Base-by-base conservation (phyloP, 1,284 basidiomycete species). In the Leccinum angustisporum region DNA sequence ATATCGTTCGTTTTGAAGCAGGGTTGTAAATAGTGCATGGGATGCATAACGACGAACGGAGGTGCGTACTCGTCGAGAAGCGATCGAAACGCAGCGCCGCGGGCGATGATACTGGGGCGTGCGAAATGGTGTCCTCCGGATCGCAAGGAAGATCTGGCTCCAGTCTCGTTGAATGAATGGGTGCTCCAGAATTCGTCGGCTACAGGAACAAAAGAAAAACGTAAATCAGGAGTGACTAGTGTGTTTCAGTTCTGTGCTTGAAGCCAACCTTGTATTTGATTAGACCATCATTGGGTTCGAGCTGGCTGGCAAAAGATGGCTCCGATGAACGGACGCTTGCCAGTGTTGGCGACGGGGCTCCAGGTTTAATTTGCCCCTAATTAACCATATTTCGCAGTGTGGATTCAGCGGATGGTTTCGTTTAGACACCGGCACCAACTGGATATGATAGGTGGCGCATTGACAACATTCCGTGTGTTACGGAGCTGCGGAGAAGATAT, bases 271-370 rank as follows among this genome's bases (percentile, higher is more conserved):
- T 27, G 62, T 31, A 21, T 4, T 56, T 56, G 46, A 40, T 52
- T 38, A 27, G 40, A 16, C 25, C 61, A 25, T 51, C 7, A 43
- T 30, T 30, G n/a, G 13, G 18, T 21, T 50, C 9, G 13, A 51
- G 27, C 14, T 2, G 18, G 54, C 33, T 4, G n/a, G n/a, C n/a
- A 27, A 55, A 21, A 38, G 33, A 55, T 55, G 27, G 30, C 21
- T 51, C 50, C 57, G 63, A 66, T 43, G 53, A 48, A 36, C 61
- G 66, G 60, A 52, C 33, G 57, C 57, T 70, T 68, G 40, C n/a
- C n/a, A n/a, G n/a, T n/a, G n/a, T 43, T n/a, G 63, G 67, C 58
- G 58, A 54, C 38, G 61, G 59, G 56, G 48, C 57, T 58, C 56
- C 58, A 54, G 53, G 57, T 65, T 66, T 59, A 46, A 50, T 68